Conservation (phyloP, 768 basidiomycete species). For the Bullera alba region DNA sequence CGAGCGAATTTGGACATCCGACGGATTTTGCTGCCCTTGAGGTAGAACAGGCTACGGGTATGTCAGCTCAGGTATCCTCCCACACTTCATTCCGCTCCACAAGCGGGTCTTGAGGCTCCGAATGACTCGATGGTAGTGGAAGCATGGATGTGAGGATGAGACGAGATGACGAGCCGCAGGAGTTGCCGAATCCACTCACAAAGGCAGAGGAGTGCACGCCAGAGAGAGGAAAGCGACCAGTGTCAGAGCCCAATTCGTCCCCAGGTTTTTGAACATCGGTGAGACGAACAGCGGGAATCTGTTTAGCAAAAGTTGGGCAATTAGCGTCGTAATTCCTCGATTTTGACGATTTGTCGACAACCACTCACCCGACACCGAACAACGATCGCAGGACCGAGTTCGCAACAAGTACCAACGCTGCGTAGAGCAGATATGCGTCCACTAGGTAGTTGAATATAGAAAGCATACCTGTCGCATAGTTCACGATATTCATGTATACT, state of each 20-base stretch:
- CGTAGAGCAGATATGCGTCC: conserved; percentile 39
- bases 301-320: background rate
- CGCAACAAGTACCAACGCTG: conserved; percentile 41
- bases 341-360: no score
- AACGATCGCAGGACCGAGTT: conserved; percentile 41
- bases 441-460: conserved; percentile 40
- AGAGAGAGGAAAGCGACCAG: conserved; percentile 30
- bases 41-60: conserved; percentile 18
- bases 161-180: no score
- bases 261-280: conserved; percentile 44
- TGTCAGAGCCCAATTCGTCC: conserved; percentile 36
- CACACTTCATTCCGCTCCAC: no score
- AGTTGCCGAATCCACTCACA: conserved; percentile 8
- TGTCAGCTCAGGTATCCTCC: background rate
- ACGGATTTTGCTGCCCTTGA: conserved; percentile 17
- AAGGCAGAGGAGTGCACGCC: conserved; percentile 26
- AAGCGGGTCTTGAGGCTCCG: no score
- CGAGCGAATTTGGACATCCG: conserved; percentile 14
- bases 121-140: no score
- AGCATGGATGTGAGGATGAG: no score
- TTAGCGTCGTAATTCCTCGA: no score
- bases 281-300: conserved; percentile 39
- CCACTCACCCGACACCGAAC: conserved; percentile 17
- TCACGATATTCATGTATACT: no score
- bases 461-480: no score